phyloP scores from a whole-genome alignment of 805 yeast species.

The Millerozyma acaciae region DNA sequence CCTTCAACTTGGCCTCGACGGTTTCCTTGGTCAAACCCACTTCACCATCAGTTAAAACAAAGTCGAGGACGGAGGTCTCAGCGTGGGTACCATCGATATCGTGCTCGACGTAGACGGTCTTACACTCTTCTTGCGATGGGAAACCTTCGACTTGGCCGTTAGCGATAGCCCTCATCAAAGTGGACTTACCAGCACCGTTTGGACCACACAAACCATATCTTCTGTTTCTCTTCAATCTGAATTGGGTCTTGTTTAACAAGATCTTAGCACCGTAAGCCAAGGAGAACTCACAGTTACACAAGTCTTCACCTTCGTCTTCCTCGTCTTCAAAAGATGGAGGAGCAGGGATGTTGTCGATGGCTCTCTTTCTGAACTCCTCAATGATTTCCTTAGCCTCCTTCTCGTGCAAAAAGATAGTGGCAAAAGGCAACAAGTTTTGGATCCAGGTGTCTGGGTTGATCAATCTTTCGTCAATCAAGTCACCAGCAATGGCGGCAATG shows the following conservation, averaged over 20 bases:
- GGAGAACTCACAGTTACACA: constrained; percentile 99
- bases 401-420: constrained; percentile 94
- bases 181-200: constrained; percentile 52
- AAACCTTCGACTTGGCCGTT: constrained; percentile 99
- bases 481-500: constrained; percentile 97
- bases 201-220: constrained; percentile 93
- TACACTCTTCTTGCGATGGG: constrained; percentile 99
- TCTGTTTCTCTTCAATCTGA: constrained; percentile 98
- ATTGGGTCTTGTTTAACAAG: constrained; percentile 98
- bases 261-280: constrained; percentile 99
- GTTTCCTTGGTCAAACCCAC: constrained; percentile 68
- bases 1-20: constrained; percentile 71
- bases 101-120: constrained; percentile 99
- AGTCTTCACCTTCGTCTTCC: constrained; percentile 98
- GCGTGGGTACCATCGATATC: constrained; percentile 98
- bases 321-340: constrained; percentile 95
- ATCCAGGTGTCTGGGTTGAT: constrained; percentile 92
- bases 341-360: constrained; percentile 96
- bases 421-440: constrained; percentile 84
- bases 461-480: constrained; percentile 93
- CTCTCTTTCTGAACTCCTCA: constrained; percentile 92
- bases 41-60: constrained; percentile 80
- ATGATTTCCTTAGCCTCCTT: constrained; percentile 78
- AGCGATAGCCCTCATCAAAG: constrained; percentile 92
- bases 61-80: constrained; percentile 90